These are phyloP conservation scores for Phlebiopsis gigantea DNA, from an alignment of 768 basidiomycete genomes.

Conservation along the genomic window DNA sequence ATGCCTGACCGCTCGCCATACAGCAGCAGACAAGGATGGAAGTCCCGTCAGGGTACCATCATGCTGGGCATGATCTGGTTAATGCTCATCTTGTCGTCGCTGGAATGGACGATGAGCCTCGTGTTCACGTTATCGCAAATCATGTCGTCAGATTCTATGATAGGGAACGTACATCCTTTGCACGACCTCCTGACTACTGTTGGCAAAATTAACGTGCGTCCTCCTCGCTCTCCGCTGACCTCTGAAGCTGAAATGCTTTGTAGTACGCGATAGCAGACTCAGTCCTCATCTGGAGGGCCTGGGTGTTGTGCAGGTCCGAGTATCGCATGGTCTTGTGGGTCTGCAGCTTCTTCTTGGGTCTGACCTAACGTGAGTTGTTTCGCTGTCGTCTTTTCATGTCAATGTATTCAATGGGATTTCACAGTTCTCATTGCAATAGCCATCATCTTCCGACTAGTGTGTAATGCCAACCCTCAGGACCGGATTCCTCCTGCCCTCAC, in stretches of 20 bases:
- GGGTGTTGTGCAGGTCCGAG: background rate
- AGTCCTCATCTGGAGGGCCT: background rate
- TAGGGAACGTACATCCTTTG: background rate
- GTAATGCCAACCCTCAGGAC: too few species aligned
- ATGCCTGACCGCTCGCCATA: background rate
- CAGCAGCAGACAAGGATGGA: background rate
- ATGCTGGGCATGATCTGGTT: background rate
- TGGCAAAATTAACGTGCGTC: background rate
- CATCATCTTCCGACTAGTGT: background rate
- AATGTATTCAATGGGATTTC: too few species aligned
- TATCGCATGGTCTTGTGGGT: background rate
- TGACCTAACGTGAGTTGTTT: background rate
- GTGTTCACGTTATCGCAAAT: background rate
- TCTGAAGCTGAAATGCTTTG: background rate
- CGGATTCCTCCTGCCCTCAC: background rate
- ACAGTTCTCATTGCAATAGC: background rate
- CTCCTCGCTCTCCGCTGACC: background rate
- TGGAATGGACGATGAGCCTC: background rate
- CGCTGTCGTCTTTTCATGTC: background rate
- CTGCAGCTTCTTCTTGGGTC: background rate
- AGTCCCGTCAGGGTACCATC: background rate
- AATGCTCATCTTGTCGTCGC: background rate
- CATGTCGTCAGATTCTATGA: background rate
- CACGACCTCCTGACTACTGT: background rate
- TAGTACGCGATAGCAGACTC: background rate